Evolutionary conservation across 202 grass and related monocot genomes (phyloP), one percentile per base, ranked within the genome.

Genomic region (Digitaria exilis): DNA sequence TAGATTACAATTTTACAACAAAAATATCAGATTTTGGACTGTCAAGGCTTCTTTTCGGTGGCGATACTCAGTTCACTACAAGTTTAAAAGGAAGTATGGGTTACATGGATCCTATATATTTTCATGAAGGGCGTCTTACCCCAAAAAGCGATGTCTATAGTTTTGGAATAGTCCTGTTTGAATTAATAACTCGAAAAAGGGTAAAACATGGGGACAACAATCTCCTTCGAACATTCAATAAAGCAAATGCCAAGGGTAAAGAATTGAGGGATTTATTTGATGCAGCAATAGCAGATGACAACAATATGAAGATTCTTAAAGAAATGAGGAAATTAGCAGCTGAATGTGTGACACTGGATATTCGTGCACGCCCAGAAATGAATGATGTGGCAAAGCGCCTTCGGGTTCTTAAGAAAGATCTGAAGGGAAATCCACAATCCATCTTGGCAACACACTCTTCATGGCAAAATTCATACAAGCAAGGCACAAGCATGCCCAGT

Each of bases 21-120:
- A 75, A 75, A 57, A 19, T 75, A 56, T 75, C 72, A 1, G 72
- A 56, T 56, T 75, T 75, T 18, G 72, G 70, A 15, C 13, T 74
- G 18, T 74, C 71, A 5, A 74, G 71, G 30, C 29, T 74, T 14
- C 71, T 74, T 74, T 74, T 35, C 5, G 2, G 46, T 54, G 46
- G 30, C 4, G 32, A 21, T 24, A 54, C 46, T 54, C 49, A 54
- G 30, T 74, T 54, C 71, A 74, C 71, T 16, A 74, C 30, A 1
- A 55, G 30, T 12, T 34, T 74, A 22, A 54, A 21, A 35, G 71
- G 71, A 22, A 74, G 71, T n/a, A 35, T 54, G 49, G 71, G 48
- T 16, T 74, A 74, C 48, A 35, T 74, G 71, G 71, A 74, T 37
- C 71, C 71, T 4, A 32, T 54, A 22, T 74, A 74, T 22, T 35